Conservation (phyloP, 805 yeast species). For the Torulaspora maleeae region DNA sequence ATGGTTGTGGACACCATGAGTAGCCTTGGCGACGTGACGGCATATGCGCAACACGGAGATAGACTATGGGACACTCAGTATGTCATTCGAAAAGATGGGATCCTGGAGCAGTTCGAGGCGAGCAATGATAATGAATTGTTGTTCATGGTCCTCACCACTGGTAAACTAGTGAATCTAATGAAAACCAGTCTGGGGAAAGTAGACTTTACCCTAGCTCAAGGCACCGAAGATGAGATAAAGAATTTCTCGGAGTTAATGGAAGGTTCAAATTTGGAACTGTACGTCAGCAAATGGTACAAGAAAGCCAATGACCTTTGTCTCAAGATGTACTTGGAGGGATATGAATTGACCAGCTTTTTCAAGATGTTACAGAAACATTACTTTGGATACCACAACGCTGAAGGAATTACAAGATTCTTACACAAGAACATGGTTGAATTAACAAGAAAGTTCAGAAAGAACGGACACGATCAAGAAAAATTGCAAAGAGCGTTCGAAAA, state of each 20-base stretch:
- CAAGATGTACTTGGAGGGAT: constrained; percentile 57
- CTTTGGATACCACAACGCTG: constrained; percentile 37
- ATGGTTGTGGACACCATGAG: constrained; percentile 47
- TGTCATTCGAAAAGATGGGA: constrained; percentile 66
- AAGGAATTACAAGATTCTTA: constrained; percentile 23
- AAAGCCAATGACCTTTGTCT: constrained; percentile 63
- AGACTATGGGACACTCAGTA: constrained; percentile 72
- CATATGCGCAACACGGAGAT: constrained; percentile 41
- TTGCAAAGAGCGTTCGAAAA: constrained; percentile 34
- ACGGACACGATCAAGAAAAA: constrained; percentile 17
- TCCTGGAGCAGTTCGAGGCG: constrained; percentile 55
- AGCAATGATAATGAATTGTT: constrained; percentile 33
- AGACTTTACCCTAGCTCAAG: constrained; percentile 11
- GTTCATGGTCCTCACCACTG: constrained; percentile 68
- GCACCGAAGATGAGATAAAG: constrained; percentile 33
- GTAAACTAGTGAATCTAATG: constrained; percentile 71
- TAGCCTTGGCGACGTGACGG: constrained; percentile 6
- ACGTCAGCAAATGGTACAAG: constrained; percentile 55
- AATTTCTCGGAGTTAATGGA: constrained; percentile 21
- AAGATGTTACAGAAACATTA: constrained; percentile 51
- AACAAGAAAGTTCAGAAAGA: constrained; percentile 28
- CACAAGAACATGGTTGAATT: constrained; percentile 25
- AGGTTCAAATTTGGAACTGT: constrained; percentile 46
- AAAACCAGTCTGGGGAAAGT: constrained; percentile 32
- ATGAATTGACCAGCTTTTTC: constrained; percentile 47